phyloP scores from a whole-genome alignment of 306 rosid species.

The Mucuna pruriens region DNA sequence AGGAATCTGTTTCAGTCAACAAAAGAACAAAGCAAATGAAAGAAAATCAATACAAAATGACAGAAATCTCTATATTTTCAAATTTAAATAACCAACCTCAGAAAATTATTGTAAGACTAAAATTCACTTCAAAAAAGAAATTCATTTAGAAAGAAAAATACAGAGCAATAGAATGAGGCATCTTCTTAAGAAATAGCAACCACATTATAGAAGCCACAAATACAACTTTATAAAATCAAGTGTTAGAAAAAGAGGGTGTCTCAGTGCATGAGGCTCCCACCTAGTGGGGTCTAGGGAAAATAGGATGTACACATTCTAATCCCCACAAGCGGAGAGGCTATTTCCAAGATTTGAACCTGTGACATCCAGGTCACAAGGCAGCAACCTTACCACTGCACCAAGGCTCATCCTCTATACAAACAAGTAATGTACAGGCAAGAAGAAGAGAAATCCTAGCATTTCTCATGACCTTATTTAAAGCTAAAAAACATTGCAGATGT shows the following conservation, averaged over 20 bases:
- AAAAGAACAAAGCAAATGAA: conserved; percentile 35
- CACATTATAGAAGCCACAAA: conserved; percentile 16
- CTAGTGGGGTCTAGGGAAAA: not conserved
- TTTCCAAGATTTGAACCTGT: not conserved
- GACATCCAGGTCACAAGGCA: not conserved
- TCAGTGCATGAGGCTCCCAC: not conserved
- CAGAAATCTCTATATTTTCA: conserved; percentile 27
- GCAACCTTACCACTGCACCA: not conserved
- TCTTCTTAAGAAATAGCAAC: conserved; percentile 18
- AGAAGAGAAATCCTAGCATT: conserved; percentile 19
- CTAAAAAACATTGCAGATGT: conserved; percentile 32
- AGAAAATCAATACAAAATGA: conserved; percentile 34
- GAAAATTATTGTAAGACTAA: conserved; percentile 26
- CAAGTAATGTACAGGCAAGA: conserved; percentile 15
- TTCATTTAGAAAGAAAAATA: conserved; percentile 15
- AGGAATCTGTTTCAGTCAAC: conserved; percentile 69
- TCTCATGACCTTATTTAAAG: conserved; percentile 14
- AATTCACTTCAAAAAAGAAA: conserved; percentile 23
- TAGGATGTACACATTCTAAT: not conserved
- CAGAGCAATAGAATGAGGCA: not conserved
- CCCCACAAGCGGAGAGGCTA: not conserved
- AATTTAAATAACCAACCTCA: conserved; percentile 23
- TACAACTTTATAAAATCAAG: conserved; percentile 34
- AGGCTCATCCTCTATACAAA: conserved; percentile 23
- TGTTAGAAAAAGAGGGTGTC: not conserved